These are phyloP conservation scores for Saccharomycopsis oosterbeekiorum DNA, from an alignment of 805 yeast species.

Conservation along the genomic window DNA sequence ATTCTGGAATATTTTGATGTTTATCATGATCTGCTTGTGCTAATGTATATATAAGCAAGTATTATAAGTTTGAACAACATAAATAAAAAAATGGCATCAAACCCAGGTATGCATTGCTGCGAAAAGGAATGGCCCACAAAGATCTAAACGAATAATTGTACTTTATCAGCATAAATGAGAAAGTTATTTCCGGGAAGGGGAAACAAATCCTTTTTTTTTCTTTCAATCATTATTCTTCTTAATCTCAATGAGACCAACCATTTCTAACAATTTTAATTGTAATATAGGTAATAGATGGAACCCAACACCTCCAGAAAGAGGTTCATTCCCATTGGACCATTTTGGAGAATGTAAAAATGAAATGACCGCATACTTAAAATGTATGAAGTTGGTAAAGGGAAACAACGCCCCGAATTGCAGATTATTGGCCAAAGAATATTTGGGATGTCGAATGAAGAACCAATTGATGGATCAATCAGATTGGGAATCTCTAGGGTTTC, in stretches of 20 bases:
- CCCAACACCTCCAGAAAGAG: conserved; percentile 94
- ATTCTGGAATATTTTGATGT: background rate
- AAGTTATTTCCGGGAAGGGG: too few relatives aligned
- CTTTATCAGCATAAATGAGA: too few relatives aligned
- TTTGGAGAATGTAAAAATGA: conserved; percentile 57
- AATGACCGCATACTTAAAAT: conserved; percentile 67
- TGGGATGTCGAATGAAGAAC: conserved; percentile 84
- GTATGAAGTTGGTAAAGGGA: conserved; percentile 69
- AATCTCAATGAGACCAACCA: background rate
- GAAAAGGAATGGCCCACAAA: background rate
- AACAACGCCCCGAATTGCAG: conserved; percentile 90
- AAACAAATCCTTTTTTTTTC: background rate
- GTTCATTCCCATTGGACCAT: conserved; percentile 93
- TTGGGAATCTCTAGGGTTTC: conserved; percentile 54
- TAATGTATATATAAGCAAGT: too few relatives aligned
- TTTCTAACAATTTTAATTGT: background rate
- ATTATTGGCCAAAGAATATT: conserved; percentile 66
- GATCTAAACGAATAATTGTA: too few relatives aligned
- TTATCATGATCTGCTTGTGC: too few relatives aligned
- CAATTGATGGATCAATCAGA: conserved; percentile 48
- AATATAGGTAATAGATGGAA: conserved; percentile 14
- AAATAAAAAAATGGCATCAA: background rate
- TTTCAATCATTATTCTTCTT: background rate
- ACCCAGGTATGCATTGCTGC: background rate
- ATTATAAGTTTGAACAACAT: too few relatives aligned